A percentile compares a stretch with the other conserved stretches of the same genome.
phyloP scores from a whole-genome alignment of 495 filamentous ascomycete genomes.

The Penicillium cataractarum region DNA sequence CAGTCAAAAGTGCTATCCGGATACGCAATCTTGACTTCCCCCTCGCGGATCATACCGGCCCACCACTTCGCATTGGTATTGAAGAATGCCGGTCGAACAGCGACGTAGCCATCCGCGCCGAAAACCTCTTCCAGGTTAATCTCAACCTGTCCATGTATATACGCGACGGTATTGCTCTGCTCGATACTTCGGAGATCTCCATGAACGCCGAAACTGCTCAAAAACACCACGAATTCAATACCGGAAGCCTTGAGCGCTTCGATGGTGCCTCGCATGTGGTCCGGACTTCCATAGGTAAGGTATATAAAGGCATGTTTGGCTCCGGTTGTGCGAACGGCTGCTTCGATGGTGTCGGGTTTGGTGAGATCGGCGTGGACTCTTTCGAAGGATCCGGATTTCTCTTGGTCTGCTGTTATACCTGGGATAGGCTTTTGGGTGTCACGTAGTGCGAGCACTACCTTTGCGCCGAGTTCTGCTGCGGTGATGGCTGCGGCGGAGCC shows the following conservation, averaged over 20 bases:
- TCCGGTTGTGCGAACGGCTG: constrained; percentile 24
- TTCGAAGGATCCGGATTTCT: constrained; percentile 8
- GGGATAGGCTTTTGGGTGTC: constrained; percentile 26
- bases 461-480: constrained; percentile 36
- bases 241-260: constrained; percentile 32
- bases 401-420: constrained; percentile 12
- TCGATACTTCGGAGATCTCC: constrained; percentile 21
- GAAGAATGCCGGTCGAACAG: constrained; percentile 31
- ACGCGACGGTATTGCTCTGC: constrained; percentile 23
- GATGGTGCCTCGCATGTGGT: constrained; percentile 31
- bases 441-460: constrained; percentile 10
- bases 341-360: constrained; percentile 27
- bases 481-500: constrained; percentile 44
- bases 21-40: constrained; percentile 26
- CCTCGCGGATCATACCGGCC: constrained; percentile 19
- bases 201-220: constrained; percentile 31
- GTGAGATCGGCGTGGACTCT: constrained; percentile 36
- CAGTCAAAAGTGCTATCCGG: constrained; percentile 26
- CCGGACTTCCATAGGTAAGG: constrained; percentile 19
- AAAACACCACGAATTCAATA: constrained; percentile 35
- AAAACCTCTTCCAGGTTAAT: constrained; percentile 32
- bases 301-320: constrained; percentile 41
- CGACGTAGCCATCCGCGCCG: constrained; percentile 27
- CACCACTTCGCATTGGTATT: constrained; percentile 29
- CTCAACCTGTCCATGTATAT: constrained; percentile 38